phyloP scores from a whole-genome alignment of 139 green algal genomes.

The Chlamydomonas sp. region DNA sequence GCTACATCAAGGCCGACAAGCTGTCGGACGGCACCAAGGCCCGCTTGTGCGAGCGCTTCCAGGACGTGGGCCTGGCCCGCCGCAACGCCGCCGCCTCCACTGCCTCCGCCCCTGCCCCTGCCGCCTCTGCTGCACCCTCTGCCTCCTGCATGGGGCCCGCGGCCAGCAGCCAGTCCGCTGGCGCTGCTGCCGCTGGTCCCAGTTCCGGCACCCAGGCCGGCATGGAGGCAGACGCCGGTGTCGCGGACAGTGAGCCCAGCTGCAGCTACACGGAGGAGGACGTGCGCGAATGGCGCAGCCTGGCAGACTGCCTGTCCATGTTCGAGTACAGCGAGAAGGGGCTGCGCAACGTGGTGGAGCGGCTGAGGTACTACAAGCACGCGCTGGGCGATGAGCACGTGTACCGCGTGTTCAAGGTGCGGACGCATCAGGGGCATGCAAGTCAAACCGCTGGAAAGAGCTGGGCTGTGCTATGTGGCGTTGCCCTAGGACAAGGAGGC shows the following conservation, averaged over 20 bases:
- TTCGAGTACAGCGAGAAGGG: conserved; percentile 88
- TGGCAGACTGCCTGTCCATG: conserved; percentile 88
- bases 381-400: conserved; percentile 78
- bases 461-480: neutral
- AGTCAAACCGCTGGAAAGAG: no score
- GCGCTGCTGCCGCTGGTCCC: neutral
- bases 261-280: neutral
- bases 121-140: no score
- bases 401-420: conserved; percentile 51
- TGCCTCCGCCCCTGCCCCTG: neutral
- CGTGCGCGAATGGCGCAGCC: conserved; percentile 72
- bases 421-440: conserved; percentile 7
- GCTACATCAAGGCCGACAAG: conserved; percentile 90
- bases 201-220: neutral
- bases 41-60: conserved; percentile 82
- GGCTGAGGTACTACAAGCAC: conserved; percentile 81
- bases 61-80: conserved; percentile 26
- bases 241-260: neutral
- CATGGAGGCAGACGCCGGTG: neutral
- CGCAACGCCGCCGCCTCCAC: neutral
- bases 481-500: neutral
- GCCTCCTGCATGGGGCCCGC: no score
- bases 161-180: neutral
- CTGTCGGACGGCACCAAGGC: conserved; percentile 81
- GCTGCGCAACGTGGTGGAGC: conserved; percentile 80